A percentile compares a stretch with the other conserved stretches of the same genome.
Conservation (phyloP, 1,284 basidiomycete species). For the Megacollybia platyphylla region DNA sequence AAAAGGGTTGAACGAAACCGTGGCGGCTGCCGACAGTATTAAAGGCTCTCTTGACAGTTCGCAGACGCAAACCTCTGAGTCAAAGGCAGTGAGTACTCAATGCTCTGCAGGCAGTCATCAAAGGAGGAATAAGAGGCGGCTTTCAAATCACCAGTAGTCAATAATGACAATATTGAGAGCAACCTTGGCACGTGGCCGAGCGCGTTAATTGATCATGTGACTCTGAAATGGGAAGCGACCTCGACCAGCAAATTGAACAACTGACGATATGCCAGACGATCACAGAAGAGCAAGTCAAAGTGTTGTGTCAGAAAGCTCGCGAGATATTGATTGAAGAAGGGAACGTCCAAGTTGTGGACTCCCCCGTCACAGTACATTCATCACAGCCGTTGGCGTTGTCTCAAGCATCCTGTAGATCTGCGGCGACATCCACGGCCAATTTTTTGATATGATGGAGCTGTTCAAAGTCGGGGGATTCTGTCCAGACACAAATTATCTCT, state of each 20-base stretch:
- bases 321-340: conserved; percentile 97
- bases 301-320: conserved; percentile 87
- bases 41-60: no score
- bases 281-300: conserved; percentile 86
- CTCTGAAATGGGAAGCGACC: no score
- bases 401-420: conserved; percentile 58
- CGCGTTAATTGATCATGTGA: no score
- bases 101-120: no score
- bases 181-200: no score
- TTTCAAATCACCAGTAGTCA: no score
- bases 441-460: conserved; percentile 94
- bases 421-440: conserved; percentile 98
- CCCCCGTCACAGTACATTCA: conserved; percentile 79
- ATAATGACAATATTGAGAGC: no score
- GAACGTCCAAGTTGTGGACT: conserved; percentile 93
- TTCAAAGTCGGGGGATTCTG: conserved; percentile 94
- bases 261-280: conserved; percentile 86
- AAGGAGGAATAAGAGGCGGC: no score
- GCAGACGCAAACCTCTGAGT: no score
- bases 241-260: conserved; percentile 63
- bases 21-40: no score
- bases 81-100: no score
- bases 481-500: conserved; percentile 94
- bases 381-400: conserved; percentile 5
- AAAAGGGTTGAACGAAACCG: no score